These are phyloP conservation scores for Lactarius quietus DNA, from an alignment of 768 basidiomycete species.

Conservation along the genomic window DNA sequence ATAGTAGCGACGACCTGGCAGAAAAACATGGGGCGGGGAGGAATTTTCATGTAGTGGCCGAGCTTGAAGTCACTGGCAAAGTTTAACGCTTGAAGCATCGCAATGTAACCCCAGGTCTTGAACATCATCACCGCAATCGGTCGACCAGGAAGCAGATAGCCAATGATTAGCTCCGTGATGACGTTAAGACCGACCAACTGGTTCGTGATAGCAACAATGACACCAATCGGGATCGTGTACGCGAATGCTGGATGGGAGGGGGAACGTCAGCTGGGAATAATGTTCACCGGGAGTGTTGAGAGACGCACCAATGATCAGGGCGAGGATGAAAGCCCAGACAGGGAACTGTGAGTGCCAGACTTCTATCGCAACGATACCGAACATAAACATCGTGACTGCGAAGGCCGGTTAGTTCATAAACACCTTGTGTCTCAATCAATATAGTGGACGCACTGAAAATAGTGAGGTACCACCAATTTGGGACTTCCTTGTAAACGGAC, in stretches of 20 bases:
- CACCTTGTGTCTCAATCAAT: background rate
- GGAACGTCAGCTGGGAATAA: background rate
- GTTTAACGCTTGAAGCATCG: slow-evolving; percentile 63
- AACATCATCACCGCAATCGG: slow-evolving; percentile 85
- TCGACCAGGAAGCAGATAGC: slow-evolving; percentile 72
- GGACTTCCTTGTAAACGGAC: slow-evolving; percentile 68
- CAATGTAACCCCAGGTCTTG: slow-evolving; percentile 79
- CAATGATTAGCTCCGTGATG: too few species aligned
- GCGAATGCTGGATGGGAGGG: too few species aligned
- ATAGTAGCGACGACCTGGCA: slow-evolving; percentile 65
- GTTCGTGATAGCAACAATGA: too few species aligned
- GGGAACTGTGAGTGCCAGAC: too few species aligned
- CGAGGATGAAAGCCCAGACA: too few species aligned
- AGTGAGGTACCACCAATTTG: slow-evolving; percentile 79
- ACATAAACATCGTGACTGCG: slow-evolving; percentile 57
- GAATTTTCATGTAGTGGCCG: too few species aligned
- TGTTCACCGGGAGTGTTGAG: background rate
- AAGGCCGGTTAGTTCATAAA: background rate
- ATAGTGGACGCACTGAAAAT: slow-evolving; percentile 44
- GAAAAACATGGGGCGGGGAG: too few species aligned
- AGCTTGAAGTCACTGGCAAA: too few species aligned
- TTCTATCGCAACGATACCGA: too few species aligned
- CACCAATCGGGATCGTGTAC: too few species aligned
- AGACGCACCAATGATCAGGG: slow-evolving; percentile 53
- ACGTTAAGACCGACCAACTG: too few species aligned